phyloP scores from a whole-genome alignment of 306 rosid genomes.

The Prosopis cineraria region DNA sequence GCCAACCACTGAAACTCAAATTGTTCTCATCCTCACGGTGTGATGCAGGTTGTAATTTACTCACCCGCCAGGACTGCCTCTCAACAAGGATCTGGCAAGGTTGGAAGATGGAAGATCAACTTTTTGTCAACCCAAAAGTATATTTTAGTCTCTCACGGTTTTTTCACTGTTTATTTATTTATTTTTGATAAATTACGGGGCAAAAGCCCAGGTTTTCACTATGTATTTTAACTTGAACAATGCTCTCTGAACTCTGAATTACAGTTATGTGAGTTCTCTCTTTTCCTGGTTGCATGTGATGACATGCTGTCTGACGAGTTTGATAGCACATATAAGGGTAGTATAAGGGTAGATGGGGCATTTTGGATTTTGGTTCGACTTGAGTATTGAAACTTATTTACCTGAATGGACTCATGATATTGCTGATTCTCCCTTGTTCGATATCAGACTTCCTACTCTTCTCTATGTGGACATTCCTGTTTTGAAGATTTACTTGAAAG shows the following conservation, averaged over 20 bases:
- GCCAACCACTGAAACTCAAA: background rate
- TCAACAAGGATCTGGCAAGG: constrained; percentile 98
- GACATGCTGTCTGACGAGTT: background rate
- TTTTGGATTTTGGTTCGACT: background rate
- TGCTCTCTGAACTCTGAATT: background rate
- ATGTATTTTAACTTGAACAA: background rate
- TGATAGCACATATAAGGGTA: background rate
- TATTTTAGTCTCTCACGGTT: background rate
- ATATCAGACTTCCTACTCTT: background rate
- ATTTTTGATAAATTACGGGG: no score
- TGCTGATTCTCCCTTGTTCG: background rate
- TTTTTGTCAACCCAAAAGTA: constrained; percentile 84
- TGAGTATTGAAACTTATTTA: background rate
- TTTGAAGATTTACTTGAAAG: background rate
- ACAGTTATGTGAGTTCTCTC: background rate
- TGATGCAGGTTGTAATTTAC: constrained; percentile 80
- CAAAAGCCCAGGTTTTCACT: no score
- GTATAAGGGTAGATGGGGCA: background rate
- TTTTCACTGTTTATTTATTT: background rate
- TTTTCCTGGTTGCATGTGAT: background rate
- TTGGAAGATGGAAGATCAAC: constrained; percentile 95
- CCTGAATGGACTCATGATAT: background rate
- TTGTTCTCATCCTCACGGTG: background rate
- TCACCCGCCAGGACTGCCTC: constrained; percentile 96
- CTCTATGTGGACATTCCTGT: background rate